phyloP scores from a whole-genome alignment of 306 rosid genomes.

The Trifolium repens region DNA sequence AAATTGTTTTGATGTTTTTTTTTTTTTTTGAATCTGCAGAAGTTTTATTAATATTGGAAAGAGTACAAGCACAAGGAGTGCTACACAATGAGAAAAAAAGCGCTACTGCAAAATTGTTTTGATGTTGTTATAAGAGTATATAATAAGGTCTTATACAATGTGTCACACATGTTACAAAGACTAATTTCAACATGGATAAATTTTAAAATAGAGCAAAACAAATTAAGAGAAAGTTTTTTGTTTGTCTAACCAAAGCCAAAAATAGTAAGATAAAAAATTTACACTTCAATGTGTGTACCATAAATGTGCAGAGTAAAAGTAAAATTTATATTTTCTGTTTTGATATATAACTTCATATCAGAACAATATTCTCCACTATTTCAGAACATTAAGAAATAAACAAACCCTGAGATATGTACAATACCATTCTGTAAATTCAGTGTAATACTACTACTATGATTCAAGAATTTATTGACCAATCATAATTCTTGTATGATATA shows the following conservation, averaged over 20 bases:
- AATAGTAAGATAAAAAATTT: neutral
- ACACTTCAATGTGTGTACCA: neutral
- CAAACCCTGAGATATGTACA: conserved; percentile 31
- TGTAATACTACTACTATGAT: neutral
- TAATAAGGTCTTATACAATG: too few relatives aligned
- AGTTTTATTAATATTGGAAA: too few relatives aligned
- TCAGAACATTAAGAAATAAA: conserved; percentile 10
- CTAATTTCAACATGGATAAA: too few relatives aligned
- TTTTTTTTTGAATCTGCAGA: too few relatives aligned
- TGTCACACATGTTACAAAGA: too few relatives aligned
- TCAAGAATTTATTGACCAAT: conserved; percentile 76
- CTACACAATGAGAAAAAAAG: too few relatives aligned
- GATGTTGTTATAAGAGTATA: too few relatives aligned
- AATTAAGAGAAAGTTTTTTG: too few relatives aligned
- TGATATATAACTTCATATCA: conserved; percentile 1
- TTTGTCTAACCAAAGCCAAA: neutral
- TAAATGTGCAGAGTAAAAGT: neutral
- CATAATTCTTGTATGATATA: conserved; percentile 64
- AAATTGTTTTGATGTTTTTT: too few relatives aligned
- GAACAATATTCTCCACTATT: conserved; percentile 9
- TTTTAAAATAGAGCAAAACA: too few relatives aligned
- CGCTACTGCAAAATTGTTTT: too few relatives aligned
- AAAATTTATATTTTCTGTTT: conserved; percentile 1
- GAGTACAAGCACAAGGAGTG: too few relatives aligned
- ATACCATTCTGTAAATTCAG: conserved; percentile 11